Evolutionary conservation across 768 basidiomycete genomes (phyloP).

Genomic region (Leucocoprinus leucothites): DNA sequence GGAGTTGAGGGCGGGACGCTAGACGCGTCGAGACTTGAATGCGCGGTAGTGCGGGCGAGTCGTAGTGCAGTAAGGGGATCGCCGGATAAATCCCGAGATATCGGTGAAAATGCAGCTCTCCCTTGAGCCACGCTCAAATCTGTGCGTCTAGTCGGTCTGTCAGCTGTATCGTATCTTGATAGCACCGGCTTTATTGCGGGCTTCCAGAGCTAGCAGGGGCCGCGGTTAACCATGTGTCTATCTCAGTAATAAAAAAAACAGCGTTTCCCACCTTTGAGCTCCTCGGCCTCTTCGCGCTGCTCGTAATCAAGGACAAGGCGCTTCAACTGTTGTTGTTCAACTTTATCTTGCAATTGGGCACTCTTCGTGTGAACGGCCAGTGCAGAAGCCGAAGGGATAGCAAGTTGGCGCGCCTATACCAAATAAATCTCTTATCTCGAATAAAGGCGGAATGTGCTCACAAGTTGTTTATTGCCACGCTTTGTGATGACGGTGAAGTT

Average conservation of each 20-base stretch:
- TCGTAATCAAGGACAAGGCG: conserved; percentile 91
- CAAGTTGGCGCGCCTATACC: conserved; percentile 75
- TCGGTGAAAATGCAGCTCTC: conserved; percentile 1
- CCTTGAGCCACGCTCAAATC: background rate
- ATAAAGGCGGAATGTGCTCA: conserved; percentile 27
- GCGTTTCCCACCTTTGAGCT: conserved; percentile 57
- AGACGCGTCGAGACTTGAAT: background rate
- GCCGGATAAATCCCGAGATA: conserved; percentile 1
- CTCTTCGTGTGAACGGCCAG: conserved; percentile 88
- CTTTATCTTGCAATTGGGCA: conserved; percentile 91
- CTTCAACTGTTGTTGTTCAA: conserved; percentile 96
- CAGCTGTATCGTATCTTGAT: conserved; percentile 79
- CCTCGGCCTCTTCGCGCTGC: conserved; percentile 84
- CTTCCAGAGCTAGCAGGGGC: conserved; percentile 53
- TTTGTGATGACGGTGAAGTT: conserved; percentile 92
- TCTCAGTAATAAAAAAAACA: background rate
- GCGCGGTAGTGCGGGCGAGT: background rate
- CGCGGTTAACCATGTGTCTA: background rate
- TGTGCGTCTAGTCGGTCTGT: conserved; percentile 14
- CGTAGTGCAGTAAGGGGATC: background rate
- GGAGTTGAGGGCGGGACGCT: background rate
- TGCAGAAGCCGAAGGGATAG: conserved; percentile 83
- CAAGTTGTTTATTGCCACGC: conserved; percentile 91
- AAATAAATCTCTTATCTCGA: conserved; percentile 4
- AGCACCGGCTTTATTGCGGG: conserved; percentile 60